These are phyloP conservation scores for Candida hungchunana DNA, from an alignment of 805 yeast genomes.

Conservation along the genomic window DNA sequence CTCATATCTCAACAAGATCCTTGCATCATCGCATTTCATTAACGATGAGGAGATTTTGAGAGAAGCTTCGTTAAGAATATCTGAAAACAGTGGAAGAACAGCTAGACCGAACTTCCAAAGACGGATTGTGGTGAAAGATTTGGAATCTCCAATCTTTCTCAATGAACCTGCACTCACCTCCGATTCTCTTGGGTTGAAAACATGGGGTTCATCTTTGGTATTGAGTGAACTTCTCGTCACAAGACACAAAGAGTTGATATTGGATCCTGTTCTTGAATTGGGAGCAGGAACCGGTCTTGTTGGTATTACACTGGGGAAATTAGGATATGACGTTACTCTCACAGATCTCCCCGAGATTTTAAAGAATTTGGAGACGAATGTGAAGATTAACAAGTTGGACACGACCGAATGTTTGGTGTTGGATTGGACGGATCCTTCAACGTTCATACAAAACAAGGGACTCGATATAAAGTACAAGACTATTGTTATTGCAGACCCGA, in stretches of 20 bases:
- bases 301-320: constrained; percentile 62
- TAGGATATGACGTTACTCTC: constrained; percentile 42
- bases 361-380: constrained; percentile 59
- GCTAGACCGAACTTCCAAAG: constrained; percentile 73
- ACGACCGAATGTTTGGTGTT: constrained; percentile 47
- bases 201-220: constrained; percentile 91
- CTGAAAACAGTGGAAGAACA: constrained; percentile 81
- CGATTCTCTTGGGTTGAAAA: constrained; percentile 85
- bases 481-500: constrained; percentile 79
- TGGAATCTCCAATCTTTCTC: constrained; percentile 33
- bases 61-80: constrained; percentile 58
- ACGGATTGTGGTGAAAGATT: constrained; percentile 43
- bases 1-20: constrained; percentile 43
- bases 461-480: constrained; percentile 42
- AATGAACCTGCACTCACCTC: constrained; percentile 83
- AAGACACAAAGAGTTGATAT: constrained; percentile 21
- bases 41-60: constrained; percentile 41
- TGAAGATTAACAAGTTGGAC: constrained; percentile 43
- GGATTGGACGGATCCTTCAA: constrained; percentile 74
- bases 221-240: constrained; percentile 52
- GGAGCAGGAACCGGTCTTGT: constrained; percentile 95
- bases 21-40: constrained; percentile 39
- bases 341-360: constrained; percentile 83
- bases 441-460: constrained; percentile 30
- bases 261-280: constrained; percentile 52